Evolutionary conservation across 352 stramenopile species (phyloP), one percentile per base, ranked within the genome.

Genomic region (Peronospora farinosa): DNA sequence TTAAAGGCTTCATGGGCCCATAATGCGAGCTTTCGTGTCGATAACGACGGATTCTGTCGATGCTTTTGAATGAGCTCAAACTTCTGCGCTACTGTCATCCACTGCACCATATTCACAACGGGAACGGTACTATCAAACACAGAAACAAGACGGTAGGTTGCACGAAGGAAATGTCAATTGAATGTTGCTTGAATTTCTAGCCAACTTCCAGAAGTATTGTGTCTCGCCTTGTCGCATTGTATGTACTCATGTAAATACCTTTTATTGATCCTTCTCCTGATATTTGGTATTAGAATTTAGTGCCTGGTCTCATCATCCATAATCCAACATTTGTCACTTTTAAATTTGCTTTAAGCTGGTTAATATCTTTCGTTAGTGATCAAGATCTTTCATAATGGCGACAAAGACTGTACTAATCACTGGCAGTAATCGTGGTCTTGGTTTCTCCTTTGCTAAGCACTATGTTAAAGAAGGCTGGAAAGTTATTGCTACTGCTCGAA

Each of bases 401-500:
- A 45, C 47, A n/a, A 80, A 67, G 40, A 71, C 57, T 19, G 62
- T 67, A 2, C 40, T 67, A 21, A 67, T 71, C 33, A 67, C 52
- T 6, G 57, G 52, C 23, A 61, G 52, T 52, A 67, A 67, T 31
- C 62, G 52, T 36, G 62, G 62, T 42, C 56, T 71, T 21, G 57
- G 62, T 13, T 49, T 71, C 17, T 57, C 57, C 5, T 71, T 71
- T 42, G 62, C 54, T 23, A 17, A 45, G 25, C 46, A 67, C 45
- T 71, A 67, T 40, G 56, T 54, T 23, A 38, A 35, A 9, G 47
- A 64, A 25, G 62, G 62, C 13, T 71, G 52, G 52, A 51, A 65
- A n/a, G 62, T 67, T 49, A 67, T 71, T 19, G 50, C 51, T 9
- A 58, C 47, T 15, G 62, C 57, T 11, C 62, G 62, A n/a, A 52